Base-by-base conservation (phyloP, 148 eudicot species). In the Diospyros lotus region DNA sequence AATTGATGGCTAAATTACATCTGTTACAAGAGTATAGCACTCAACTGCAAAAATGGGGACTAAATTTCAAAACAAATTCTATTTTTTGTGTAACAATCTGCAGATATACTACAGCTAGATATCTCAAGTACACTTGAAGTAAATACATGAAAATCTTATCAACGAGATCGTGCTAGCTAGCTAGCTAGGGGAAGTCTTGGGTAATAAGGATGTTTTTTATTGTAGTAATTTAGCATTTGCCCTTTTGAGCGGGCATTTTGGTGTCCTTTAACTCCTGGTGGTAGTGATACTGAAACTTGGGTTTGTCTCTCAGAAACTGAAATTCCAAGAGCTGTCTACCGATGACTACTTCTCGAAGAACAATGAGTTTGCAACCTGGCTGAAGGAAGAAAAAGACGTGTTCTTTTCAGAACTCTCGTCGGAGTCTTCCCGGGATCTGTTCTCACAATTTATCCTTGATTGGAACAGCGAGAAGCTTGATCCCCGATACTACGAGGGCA, bases 341-440 rank as follows among this genome's bases (percentile, higher is more conserved):
- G 96, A 88, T 52, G 99, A 95, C 76, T 95, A 95, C 83, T 95
- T 82, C 83, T 77, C 89, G 18, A 95, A 91, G 90, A 95, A 95
- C 86, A 95, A 95, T 48, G 99, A 93, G 81, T 95, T 95, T 71
- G 84, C 99, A 5, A 93, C 90, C 28, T 95, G 99, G 99, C 85
- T 95, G 77, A 93, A 85, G 74, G 97, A 93, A 66, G 87, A 91
- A 84, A 95, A 77, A 78, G 64, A 82, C 2, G 69, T 80, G 58
- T 95, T 91, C 81, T 95, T 95, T 80, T 93, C 97, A 52, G 98
- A 95, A 77, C 98, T 95, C 68, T 84, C 94, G 58, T 83, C 99
- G 0, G 93, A 88, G 13, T 64, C 91, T 45, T 85, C 99, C 45
- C 90, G 88, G 38, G 80, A 86, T 40, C 71, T 89, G 71, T 95